Percentiles rank a stretch among this genome's conserved stretches.
These are phyloP conservation scores for Entophlyctis luteolus DNA, from an alignment of 192 early-diverging fungal species.

Conservation along the genomic window DNA sequence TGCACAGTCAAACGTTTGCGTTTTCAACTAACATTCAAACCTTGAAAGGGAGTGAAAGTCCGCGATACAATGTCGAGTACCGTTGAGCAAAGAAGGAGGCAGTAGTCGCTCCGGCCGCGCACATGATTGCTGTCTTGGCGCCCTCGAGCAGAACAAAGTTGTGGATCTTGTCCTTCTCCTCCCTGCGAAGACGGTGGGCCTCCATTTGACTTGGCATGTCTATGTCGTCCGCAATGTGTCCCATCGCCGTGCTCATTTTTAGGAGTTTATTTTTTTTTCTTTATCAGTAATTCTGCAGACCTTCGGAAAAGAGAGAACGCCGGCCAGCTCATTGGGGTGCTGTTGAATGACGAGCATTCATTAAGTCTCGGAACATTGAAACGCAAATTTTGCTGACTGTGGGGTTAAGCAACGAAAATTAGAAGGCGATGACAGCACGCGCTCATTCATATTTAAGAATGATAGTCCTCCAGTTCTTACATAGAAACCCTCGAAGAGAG, in stretches of 20 bases:
- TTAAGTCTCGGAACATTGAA: too few relatives aligned
- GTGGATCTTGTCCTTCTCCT: slow-evolving; percentile 13
- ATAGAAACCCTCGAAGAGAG: too few relatives aligned
- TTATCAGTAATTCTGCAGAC: too few relatives aligned
- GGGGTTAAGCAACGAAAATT: too few relatives aligned
- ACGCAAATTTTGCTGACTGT: too few relatives aligned
- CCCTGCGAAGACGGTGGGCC: not conserved
- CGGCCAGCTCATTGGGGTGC: too few relatives aligned
- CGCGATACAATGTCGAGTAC: slow-evolving; percentile 18
- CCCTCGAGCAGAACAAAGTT: slow-evolving; percentile 13
- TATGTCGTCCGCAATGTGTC: not conserved
- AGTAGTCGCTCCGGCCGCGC: not conserved
- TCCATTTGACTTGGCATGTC: slow-evolving; percentile 5
- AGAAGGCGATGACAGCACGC: too few relatives aligned
- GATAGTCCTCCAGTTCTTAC: too few relatives aligned
- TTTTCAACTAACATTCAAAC: not conserved
- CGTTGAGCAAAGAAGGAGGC: slow-evolving; percentile 5
- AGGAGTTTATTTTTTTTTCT: not conserved
- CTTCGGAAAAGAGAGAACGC: too few relatives aligned
- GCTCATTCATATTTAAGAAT: too few relatives aligned
- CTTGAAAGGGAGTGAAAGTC: slow-evolving; percentile 28
- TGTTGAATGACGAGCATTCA: too few relatives aligned
- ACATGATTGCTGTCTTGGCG: not conserved
- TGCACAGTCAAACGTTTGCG: not conserved
- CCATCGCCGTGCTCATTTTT: not conserved